Evolutionary conservation across 805 yeast species (phyloP).

Genomic region (Teunomyces tritomae): DNA sequence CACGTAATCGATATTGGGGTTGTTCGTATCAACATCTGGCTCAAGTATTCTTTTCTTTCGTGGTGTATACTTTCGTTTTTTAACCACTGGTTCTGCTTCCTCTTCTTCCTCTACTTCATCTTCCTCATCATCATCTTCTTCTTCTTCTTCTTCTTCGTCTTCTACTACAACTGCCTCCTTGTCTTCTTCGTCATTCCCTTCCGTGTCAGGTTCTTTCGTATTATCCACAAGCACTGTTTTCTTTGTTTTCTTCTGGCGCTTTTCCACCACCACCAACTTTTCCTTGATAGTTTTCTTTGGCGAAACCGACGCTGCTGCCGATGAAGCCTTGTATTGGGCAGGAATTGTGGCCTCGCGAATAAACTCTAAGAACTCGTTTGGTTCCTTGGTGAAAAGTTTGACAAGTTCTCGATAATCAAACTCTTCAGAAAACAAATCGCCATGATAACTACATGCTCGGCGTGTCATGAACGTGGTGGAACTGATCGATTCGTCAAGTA

Average conservation of each 20-base stretch:
- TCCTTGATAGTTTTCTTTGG: slow-evolving; percentile 6
- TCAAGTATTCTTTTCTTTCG: slow-evolving; percentile 7
- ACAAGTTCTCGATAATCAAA: slow-evolving; percentile 40
- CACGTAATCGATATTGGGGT: slow-evolving; percentile 14
- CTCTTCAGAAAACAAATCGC: slow-evolving; percentile 29
- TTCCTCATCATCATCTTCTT: slow-evolving; percentile 13
- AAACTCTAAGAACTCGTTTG: slow-evolving; percentile 27
- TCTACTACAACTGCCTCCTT: background rate
- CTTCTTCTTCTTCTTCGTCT: background rate
- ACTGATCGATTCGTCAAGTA: slow-evolving; percentile 33
- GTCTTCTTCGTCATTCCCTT: background rate
- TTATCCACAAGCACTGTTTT: too few relatives aligned
- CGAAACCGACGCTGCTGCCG: slow-evolving; percentile 5
- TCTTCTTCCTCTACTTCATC: slow-evolving; percentile 19
- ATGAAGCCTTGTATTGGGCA: slow-evolving; percentile 17
- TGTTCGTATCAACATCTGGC: slow-evolving; percentile 17
- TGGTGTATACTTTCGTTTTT: slow-evolving; percentile 6
- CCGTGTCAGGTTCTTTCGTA: background rate
- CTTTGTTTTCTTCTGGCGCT: background rate
- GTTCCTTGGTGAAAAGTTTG: slow-evolving; percentile 20
- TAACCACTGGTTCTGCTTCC: slow-evolving; percentile 6
- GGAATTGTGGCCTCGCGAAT: slow-evolving; percentile 28
- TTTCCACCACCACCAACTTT: slow-evolving; percentile 2
- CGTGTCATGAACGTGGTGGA: slow-evolving; percentile 38
- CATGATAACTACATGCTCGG: slow-evolving; percentile 39